Evolutionary conservation across 805 yeast species (phyloP).

Genomic region (Metschnikowia cerradonensis): DNA sequence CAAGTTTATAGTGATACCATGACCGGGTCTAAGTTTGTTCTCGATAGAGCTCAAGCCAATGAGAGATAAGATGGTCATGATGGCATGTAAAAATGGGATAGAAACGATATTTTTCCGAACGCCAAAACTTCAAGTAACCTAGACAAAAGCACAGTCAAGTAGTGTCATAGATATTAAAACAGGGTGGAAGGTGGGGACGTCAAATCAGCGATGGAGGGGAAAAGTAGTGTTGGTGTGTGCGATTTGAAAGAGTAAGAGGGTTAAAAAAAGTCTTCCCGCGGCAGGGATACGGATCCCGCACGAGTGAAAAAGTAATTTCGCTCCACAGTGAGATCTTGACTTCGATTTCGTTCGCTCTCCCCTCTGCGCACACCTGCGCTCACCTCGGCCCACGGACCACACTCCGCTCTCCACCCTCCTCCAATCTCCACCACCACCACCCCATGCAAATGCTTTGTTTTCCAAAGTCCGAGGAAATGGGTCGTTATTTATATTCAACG

Average conservation of each 20-base stretch:
- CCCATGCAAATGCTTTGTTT: not conserved
- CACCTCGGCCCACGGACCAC: too few species aligned
- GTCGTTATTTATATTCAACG: too few species aligned
- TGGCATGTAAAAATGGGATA: not conserved
- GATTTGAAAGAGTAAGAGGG: not conserved
- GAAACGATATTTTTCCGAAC: not conserved
- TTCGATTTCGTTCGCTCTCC: not conserved
- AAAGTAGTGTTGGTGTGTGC: not conserved
- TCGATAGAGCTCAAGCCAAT: conserved; percentile 4
- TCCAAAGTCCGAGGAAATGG: too few species aligned
- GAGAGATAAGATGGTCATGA: conserved; percentile 3
- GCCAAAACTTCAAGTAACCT: not conserved
- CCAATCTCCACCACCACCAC: too few species aligned
- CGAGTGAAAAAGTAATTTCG: not conserved
- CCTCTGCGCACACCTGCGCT: not conserved
- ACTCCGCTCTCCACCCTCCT: too few species aligned
- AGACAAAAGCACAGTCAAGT: not conserved
- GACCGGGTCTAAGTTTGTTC: not conserved
- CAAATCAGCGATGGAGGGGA: not conserved
- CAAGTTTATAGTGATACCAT: not conserved
- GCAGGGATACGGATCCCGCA: not conserved
- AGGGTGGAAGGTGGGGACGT: not conserved
- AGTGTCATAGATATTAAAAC: not conserved
- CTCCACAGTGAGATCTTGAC: not conserved
- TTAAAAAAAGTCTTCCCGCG: conserved; percentile 2